phyloP scores from a whole-genome alignment of 192 early-diverging fungal genomes.

The Dispira simplex region DNA sequence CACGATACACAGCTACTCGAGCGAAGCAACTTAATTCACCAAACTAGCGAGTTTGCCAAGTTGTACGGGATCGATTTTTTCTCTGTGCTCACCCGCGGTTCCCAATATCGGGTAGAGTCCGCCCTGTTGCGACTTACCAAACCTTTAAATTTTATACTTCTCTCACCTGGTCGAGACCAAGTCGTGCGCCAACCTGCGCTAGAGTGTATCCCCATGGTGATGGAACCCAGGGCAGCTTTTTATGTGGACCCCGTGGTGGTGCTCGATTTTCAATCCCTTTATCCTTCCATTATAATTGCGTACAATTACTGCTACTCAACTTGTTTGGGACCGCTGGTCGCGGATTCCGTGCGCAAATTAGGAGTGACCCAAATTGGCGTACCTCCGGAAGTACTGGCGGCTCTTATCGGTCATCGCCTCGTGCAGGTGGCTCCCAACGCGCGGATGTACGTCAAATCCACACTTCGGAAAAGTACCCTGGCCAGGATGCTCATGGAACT shows the following conservation, averaged over 20 bases:
- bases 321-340: conserved; percentile 43
- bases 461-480: conserved; percentile 65
- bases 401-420: conserved; percentile 23
- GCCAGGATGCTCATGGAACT: conserved; percentile 74
- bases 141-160: conserved; percentile 63
- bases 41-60: conserved; percentile 69
- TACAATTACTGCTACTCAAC: conserved; percentile 95
- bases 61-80: conserved; percentile 86
- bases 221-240: conserved; percentile 74
- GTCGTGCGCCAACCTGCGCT: conserved; percentile 57
- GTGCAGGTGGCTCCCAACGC: conserved; percentile 66
- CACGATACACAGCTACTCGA: conserved; percentile 55
- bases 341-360: neutral
- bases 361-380: conserved; percentile 46
- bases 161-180: conserved; percentile 59
- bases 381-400: conserved; percentile 40
- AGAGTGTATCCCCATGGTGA: conserved; percentile 76
- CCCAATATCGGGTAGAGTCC: conserved; percentile 86
- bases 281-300: conserved; percentile 92
- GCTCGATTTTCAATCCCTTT: conserved; percentile 86
- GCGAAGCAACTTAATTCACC: conserved; percentile 42
- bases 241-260: conserved; percentile 78
- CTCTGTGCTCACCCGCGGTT: conserved; percentile 76
- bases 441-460: conserved; percentile 66
- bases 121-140: conserved; percentile 54